Evolutionary conservation across 768 basidiomycete genomes (phyloP).

Genomic region (Rhodocollybia butyracea): DNA sequence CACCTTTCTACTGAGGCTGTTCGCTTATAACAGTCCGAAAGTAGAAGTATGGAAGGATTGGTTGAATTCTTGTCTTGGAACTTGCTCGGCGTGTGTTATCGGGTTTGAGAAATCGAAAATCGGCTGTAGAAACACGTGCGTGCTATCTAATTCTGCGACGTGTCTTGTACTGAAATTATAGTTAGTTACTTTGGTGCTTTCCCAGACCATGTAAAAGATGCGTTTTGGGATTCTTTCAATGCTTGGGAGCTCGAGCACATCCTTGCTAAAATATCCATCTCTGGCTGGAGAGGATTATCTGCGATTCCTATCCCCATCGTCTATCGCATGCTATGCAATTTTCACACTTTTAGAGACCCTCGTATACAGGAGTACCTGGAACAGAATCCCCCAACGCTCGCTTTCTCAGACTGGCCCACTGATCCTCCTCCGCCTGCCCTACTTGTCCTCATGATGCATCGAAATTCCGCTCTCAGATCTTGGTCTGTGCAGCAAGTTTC

Average conservation of each 20-base stretch:
- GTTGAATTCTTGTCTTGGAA: conserved; percentile 50
- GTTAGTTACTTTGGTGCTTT: conserved; percentile 76
- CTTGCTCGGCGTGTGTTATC: conserved; percentile 71
- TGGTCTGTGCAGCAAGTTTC: conserved; percentile 56
- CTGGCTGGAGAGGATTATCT: conserved; percentile 25
- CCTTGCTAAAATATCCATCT: conserved; percentile 39
- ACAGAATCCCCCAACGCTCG: conserved; percentile 29
- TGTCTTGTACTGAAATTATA: conserved; percentile 13
- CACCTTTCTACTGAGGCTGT: conserved; percentile 76
- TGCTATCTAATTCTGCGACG: too few relatives aligned
- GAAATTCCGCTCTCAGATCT: conserved; percentile 43
- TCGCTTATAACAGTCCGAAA: conserved; percentile 64
- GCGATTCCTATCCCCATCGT: conserved; percentile 46
- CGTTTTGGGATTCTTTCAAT: conserved; percentile 64
- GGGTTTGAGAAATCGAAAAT: conserved; percentile 63
- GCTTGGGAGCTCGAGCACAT: conserved; percentile 61
- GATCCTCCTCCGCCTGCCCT: conserved; percentile 59
- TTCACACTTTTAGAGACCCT: conserved; percentile 50
- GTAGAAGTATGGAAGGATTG: conserved; percentile 64
- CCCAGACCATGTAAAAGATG: conserved; percentile 39
- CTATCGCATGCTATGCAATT: conserved; percentile 64
- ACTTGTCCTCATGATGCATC: conserved; percentile 54
- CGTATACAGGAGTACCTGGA: conserved; percentile 42
- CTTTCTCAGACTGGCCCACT: conserved; percentile 49
- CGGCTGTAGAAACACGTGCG: conserved; percentile 69